phyloP scores from a whole-genome alignment of 75 land plant genomes.

The Selaginella tamariscina region DNA sequence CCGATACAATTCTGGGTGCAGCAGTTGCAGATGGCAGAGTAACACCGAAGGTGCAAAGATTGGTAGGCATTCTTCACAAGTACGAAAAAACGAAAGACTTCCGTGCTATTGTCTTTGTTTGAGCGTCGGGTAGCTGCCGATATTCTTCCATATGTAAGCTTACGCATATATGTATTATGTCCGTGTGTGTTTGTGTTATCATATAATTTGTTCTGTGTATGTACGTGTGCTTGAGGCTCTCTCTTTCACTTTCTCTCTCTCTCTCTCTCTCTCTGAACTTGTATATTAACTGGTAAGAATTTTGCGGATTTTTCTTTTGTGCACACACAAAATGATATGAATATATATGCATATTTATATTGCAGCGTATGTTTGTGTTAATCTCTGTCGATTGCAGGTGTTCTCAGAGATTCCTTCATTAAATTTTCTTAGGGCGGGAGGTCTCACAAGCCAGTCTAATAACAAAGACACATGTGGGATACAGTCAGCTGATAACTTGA shows the following conservation, averaged over 20 bases:
- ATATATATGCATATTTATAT: no score
- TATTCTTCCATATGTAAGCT: slow-evolving; percentile 82
- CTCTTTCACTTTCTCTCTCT: no score
- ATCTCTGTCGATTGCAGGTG: slow-evolving; percentile 38
- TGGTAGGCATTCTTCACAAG: slow-evolving; percentile 71
- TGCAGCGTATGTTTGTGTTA: background rate
- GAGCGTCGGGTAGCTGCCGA: slow-evolving; percentile 92
- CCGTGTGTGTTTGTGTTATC: no score
- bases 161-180: no score
- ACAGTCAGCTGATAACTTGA: slow-evolving; percentile 93
- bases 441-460: slow-evolving; percentile 95
- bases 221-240: no score
- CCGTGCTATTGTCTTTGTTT: slow-evolving; percentile 98
- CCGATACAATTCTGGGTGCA: slow-evolving; percentile 90
- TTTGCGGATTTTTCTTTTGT: no score
- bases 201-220: no score
- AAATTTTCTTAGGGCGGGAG: slow-evolving; percentile 73
- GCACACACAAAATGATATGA: no score
- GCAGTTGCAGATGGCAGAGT: slow-evolving; percentile 99
- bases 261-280: no score
- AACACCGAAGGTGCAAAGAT: slow-evolving; percentile 95
- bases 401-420: slow-evolving; percentile 93
- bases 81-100: slow-evolving; percentile 95
- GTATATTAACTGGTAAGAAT: no score
- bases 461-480: slow-evolving; percentile 86